These are phyloP conservation scores for Alternaria brassicicola DNA, from an alignment of 2,329 filamentous ascomycete genomes.

Conservation along the genomic window DNA sequence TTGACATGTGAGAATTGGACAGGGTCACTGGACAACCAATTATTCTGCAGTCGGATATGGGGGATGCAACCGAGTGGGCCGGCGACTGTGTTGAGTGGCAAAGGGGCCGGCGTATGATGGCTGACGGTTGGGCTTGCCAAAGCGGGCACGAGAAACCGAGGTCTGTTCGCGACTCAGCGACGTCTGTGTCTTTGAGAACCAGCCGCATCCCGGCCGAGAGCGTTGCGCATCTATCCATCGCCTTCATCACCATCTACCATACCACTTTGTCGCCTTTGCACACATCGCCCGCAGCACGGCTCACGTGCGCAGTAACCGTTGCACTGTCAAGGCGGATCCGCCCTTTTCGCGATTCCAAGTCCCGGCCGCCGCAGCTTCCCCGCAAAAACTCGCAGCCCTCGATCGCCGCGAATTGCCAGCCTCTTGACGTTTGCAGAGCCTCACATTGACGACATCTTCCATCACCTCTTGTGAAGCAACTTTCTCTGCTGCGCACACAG, in stretches of 20 bases:
- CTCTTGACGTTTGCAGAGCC: slow-evolving; percentile 8
- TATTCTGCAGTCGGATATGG: neutral
- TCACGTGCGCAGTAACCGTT: slow-evolving; percentile 2
- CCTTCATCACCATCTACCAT: neutral
- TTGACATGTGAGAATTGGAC: neutral
- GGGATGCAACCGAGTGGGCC: neutral
- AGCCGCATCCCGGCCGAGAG: slow-evolving; percentile 24
- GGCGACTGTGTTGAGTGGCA: slow-evolving; percentile 1
- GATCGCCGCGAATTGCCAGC: slow-evolving; percentile 13
- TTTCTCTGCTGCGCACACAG: slow-evolving; percentile 21
- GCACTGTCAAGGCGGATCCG: slow-evolving; percentile 18
- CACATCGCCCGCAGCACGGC: neutral
- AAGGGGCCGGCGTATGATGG: slow-evolving; percentile 15
- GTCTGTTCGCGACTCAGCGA: slow-evolving; percentile 23
- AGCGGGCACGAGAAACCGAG: slow-evolving; percentile 32
- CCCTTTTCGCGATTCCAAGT: slow-evolving; percentile 2
- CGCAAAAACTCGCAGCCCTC: slow-evolving; percentile 11
- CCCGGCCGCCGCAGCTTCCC: slow-evolving; percentile 14
- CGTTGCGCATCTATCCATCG: slow-evolving; percentile 1
- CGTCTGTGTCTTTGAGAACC: slow-evolving; percentile 18
- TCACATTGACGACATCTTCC: slow-evolving; percentile 18
- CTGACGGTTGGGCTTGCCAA: slow-evolving; percentile 29
- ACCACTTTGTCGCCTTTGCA: neutral
- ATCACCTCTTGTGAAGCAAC: slow-evolving; percentile 4
- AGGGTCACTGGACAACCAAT: neutral